Evolutionary conservation across 2,329 filamentous ascomycete genomes (phyloP).

Genomic region (Monosporascus sp.): DNA sequence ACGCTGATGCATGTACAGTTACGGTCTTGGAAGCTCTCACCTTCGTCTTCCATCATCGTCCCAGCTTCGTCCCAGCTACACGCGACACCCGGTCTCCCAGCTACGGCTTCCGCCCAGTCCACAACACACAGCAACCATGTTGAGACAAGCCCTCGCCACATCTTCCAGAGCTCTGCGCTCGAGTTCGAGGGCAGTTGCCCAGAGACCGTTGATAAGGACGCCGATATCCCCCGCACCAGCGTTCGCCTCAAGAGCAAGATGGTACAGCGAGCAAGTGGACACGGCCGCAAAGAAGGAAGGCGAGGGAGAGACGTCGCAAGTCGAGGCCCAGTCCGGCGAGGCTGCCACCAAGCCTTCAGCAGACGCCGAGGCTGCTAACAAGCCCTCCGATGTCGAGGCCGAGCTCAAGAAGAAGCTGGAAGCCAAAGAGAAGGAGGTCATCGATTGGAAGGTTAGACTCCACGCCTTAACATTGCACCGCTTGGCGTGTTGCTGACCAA

Average conservation of each 20-base stretch:
- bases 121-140: slow-evolving; percentile 17
- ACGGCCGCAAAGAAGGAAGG: slow-evolving; percentile 37
- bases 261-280: slow-evolving; percentile 35
- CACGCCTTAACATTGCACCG: background rate
- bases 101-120: background rate
- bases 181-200: slow-evolving; percentile 38
- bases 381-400: slow-evolving; percentile 40
- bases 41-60: too few relatives aligned
- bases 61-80: too few relatives aligned
- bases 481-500: background rate
- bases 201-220: slow-evolving; percentile 41
- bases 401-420: slow-evolving; percentile 62
- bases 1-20: too few relatives aligned
- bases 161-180: slow-evolving; percentile 24
- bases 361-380: slow-evolving; percentile 28
- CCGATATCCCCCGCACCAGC: slow-evolving; percentile 35
- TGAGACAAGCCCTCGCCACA: slow-evolving; percentile 23
- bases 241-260: slow-evolving; percentile 21
- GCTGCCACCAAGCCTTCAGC: slow-evolving; percentile 27
- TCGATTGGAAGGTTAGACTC: slow-evolving; percentile 75
- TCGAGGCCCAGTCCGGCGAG: slow-evolving; percentile 32
- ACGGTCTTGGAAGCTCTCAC: too few relatives aligned
- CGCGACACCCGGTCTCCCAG: too few relatives aligned
- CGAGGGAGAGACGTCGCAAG: slow-evolving; percentile 27
- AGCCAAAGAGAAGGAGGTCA: slow-evolving; percentile 64